phyloP scores from a whole-genome alignment of 208 protist genomes.

The Endotrypanum monterogeii region DNA sequence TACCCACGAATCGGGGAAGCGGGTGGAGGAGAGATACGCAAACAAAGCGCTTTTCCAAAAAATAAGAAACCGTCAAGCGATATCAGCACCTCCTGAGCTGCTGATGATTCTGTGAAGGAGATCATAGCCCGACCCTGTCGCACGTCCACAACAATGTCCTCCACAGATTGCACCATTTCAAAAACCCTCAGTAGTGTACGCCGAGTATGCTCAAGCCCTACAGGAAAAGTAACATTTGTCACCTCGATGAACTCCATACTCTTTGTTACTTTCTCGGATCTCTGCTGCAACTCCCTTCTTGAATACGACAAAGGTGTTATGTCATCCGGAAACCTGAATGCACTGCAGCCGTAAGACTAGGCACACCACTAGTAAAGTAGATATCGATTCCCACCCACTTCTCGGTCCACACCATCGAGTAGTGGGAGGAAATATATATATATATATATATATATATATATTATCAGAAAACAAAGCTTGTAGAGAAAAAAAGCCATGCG shows the following conservation, averaged over 20 bases:
- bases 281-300: not conserved
- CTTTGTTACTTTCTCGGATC: not conserved
- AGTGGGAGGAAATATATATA: not conserved
- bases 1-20: slow-evolving; percentile 52
- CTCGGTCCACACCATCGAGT: not conserved
- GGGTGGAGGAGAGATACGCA: slow-evolving; percentile 51
- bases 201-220: slow-evolving; percentile 65
- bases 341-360: not conserved
- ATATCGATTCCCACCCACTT: not conserved
- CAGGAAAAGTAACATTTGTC: slow-evolving; percentile 45
- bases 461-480: not conserved
- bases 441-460: not conserved
- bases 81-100: slow-evolving; percentile 72
- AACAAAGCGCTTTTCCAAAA: slow-evolving; percentile 50
- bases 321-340: not conserved
- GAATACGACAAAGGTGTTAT: not conserved
- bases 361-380: not conserved
- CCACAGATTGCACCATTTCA: slow-evolving; percentile 29
- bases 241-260: slow-evolving; percentile 66
- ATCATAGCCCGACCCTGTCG: slow-evolving; percentile 47
- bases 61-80: slow-evolving; percentile 61
- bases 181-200: slow-evolving; percentile 56
- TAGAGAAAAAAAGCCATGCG: not conserved
- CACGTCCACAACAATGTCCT: slow-evolving; percentile 73
- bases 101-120: slow-evolving; percentile 51